These are phyloP conservation scores for Craterostigma plantagineum DNA, from an alignment of 257 asterid genomes.

Conservation along the genomic window DNA sequence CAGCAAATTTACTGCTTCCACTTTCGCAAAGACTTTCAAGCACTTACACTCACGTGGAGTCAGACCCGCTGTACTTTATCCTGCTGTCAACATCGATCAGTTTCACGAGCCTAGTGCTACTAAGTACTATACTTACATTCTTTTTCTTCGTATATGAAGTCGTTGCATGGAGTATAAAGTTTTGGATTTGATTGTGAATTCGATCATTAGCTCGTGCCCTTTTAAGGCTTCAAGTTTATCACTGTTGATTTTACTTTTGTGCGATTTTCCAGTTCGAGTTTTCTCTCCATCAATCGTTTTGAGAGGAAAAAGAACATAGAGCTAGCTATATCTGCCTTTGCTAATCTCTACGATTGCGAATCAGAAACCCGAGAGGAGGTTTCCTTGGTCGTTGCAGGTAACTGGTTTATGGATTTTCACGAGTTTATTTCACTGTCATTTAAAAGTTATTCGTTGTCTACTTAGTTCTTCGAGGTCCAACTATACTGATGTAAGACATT, in stretches of 20 bases:
- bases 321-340: constrained; percentile 82
- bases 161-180: constrained; percentile 12
- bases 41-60: constrained; percentile 40
- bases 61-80: constrained; percentile 87
- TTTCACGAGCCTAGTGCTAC: constrained; percentile 39
- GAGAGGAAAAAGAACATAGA: constrained; percentile 89
- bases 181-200: too few species aligned
- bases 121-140: constrained; percentile 37
- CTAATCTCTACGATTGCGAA: constrained; percentile 32
- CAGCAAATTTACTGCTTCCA: constrained; percentile 85
- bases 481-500: too few species aligned
- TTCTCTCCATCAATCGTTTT: constrained; percentile 93
- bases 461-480: too few species aligned
- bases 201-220: too few species aligned
- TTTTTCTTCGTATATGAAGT: constrained; percentile 18
- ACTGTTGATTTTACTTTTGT: too few species aligned
- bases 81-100: constrained; percentile 83
- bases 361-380: constrained; percentile 18
- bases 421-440: too few species aligned
- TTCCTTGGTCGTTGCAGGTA: constrained; percentile 69
- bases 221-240: too few species aligned
- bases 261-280: constrained; percentile 33
- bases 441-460: not conserved
- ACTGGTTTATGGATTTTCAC: not conserved
- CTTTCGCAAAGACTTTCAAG: constrained; percentile 86